phyloP scores from a whole-genome alignment of 108 stramenopile species.

The Stephanodiscus triporus region DNA sequence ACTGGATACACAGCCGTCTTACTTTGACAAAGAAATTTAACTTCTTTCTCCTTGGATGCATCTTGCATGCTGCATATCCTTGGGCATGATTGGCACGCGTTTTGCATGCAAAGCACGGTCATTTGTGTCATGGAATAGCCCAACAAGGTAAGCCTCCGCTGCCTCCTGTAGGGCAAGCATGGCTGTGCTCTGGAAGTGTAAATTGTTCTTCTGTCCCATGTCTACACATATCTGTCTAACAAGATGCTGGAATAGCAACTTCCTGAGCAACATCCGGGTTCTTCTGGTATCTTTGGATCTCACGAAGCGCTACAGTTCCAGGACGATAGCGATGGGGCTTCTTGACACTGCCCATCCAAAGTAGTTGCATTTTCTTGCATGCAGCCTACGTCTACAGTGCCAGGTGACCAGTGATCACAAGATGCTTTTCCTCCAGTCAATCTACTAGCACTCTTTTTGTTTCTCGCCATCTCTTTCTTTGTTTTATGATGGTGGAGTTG shows the following conservation, averaged over 20 bases:
- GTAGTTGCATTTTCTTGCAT: slow-evolving; percentile 60
- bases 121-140: slow-evolving; percentile 60
- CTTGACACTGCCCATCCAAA: slow-evolving; percentile 15
- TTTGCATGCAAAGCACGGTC: slow-evolving; percentile 73
- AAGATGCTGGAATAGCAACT: slow-evolving; percentile 63
- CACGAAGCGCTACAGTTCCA: slow-evolving; percentile 68
- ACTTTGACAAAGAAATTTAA: background rate
- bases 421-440: slow-evolving; percentile 75
- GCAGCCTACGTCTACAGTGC: slow-evolving; percentile 63
- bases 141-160: slow-evolving; percentile 64
- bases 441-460: slow-evolving; percentile 72
- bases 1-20: too few relatives aligned
- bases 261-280: slow-evolving; percentile 72
- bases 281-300: slow-evolving; percentile 70
- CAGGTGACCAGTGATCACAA: slow-evolving; percentile 40
- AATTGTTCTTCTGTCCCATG: slow-evolving; percentile 58
- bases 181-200: slow-evolving; percentile 59
- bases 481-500: background rate
- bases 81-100: slow-evolving; percentile 68
- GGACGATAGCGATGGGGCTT: slow-evolving; percentile 54
- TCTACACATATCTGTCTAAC: slow-evolving; percentile 53
- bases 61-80: slow-evolving; percentile 21
- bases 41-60: slow-evolving; percentile 34
- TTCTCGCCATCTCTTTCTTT: slow-evolving; percentile 57
- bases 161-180: slow-evolving; percentile 66